Base-by-base conservation (phyloP, 352 stramenopile species). In the Phytophthora pistaciae region DNA sequence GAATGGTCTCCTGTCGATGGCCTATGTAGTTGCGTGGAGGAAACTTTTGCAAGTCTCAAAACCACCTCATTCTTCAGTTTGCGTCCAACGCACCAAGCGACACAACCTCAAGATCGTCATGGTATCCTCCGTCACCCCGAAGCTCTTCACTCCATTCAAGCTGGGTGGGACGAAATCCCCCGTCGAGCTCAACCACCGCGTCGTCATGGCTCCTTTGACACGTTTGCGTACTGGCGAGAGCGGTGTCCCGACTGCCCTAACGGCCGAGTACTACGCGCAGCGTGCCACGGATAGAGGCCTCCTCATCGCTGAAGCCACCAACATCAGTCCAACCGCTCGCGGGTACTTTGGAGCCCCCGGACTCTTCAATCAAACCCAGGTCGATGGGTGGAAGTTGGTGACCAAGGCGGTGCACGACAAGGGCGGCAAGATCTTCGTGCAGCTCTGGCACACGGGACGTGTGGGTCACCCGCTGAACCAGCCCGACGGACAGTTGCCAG, bases 151-250 rank as follows among this genome's bases (percentile, higher is more conserved):
- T n/a, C 55, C 69, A 14, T 58, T 86, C 48, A 80, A 60, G 33
- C 53, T 84, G 11, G 79, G 74, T 33, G 74, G 66, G 48, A 70
- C 68, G 29, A 78, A 77, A 42, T 27, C 58, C 42, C 57, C 68
- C 20, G 50, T 85, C 13, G 36, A 75, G 46, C 72, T 89, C 21
- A 71, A 75, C 21, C 77, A 90, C 56, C 76, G 81, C 27, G 68
- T 91, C 29, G 75, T 83, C 21, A 79, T 90, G 72, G 83, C 81
- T 8, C 83, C 83, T 25, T 58, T 87, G 13, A 91, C 83, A 42
- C 78, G 61, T 33, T 3, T 77, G 58, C 78, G 63, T 23, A 70
- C 64, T 14, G 74, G 63, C 9, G 72, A 72, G 7, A 68, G 66
- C 21, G 70, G 64, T 27, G 70, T 81, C 10, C 77, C 71, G 6